Base-by-base conservation (phyloP, 306 rosid species). In the Trifolium dubium region DNA sequence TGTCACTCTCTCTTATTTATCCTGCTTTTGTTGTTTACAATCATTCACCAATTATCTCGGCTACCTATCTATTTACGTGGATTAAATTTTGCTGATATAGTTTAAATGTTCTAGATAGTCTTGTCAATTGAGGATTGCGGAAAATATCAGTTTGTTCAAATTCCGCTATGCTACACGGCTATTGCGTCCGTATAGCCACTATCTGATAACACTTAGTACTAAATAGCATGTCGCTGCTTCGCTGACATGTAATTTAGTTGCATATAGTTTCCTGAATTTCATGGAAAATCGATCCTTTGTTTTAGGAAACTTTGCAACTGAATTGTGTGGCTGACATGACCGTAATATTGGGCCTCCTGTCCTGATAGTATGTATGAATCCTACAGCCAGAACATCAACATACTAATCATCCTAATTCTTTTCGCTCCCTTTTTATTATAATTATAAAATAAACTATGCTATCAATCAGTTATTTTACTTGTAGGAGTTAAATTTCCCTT, bases 1-100 rank as follows among this genome's bases (percentile, higher is more conserved):
- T 23, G n/a, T 79, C 47, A n/a, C n/a, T 13, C 14, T 65, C 35
- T 44, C n/a, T 12, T 15, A 3, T 35, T 81, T 8, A 23, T 5
- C 61, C 30, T 35, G 5, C 30, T 54, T 58, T 72, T 82, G 46
- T 40, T 71, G 15, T 31, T 78, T 64, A 43, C 28, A 51, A 8
- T 13, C 39, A 32, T 61, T 61, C 18, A 8, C 30, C 49, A 39
- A 62, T 30, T 13, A 37, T 37, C 40, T 64, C 19, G 5, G 6
- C 12, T 55, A 35, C 44, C 28, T 59, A 3, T 64, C 40, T 37
- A 37, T 37, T 37, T 74, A 39, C 18, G 54, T 64, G 13, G 23
- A 35, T 46, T 18, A n/a, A 15, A 47, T n/a, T 30, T 14, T 28
- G 53, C 13, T 31, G 13, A 10, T 64, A 37, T 32, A 46, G 31